Conservation (phyloP, 2,329 filamentous ascomycete species). For the Xylaria sp. region DNA sequence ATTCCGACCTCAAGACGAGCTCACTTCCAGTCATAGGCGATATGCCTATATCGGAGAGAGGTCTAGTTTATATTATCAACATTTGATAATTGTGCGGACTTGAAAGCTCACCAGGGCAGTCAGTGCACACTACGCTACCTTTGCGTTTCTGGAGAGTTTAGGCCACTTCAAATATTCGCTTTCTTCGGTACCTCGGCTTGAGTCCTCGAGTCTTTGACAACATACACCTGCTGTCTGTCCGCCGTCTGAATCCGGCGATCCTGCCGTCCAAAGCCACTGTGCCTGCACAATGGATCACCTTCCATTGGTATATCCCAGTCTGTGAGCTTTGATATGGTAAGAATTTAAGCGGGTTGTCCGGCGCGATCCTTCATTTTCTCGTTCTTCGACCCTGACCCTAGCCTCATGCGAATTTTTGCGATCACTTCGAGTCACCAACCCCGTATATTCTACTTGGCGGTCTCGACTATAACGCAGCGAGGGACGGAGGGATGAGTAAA, state of each 20-base stretch:
- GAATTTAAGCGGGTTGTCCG: constrained; percentile 8
- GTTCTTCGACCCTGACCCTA: not conserved
- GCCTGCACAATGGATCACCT: constrained; percentile 11
- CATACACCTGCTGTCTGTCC: not conserved
- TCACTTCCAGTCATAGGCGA: not conserved
- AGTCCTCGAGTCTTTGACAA: constrained; percentile 16
- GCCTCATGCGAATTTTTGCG: not conserved
- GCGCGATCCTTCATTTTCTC: not conserved
- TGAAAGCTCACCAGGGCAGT: not conserved
- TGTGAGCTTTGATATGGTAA: constrained; percentile 18
- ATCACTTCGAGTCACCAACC: not conserved
- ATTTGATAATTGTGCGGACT: not conserved
- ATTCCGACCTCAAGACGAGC: not conserved
- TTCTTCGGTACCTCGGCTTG: constrained; percentile 3
- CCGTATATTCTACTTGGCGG: too few relatives aligned
- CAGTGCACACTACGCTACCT: not conserved
- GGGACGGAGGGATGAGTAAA: too few relatives aligned
- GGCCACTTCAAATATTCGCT: constrained; percentile 6
- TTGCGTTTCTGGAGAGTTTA: constrained; percentile 1
- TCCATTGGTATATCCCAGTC: constrained; percentile 7
- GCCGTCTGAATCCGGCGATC: constrained; percentile 2
- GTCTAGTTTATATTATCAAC: not conserved
- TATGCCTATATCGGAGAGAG: not conserved
- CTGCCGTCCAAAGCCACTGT: not conserved
- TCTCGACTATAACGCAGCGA: too few relatives aligned